Conservation (phyloP, 106 monocot genomes). For the Hemerocallis citrina region DNA sequence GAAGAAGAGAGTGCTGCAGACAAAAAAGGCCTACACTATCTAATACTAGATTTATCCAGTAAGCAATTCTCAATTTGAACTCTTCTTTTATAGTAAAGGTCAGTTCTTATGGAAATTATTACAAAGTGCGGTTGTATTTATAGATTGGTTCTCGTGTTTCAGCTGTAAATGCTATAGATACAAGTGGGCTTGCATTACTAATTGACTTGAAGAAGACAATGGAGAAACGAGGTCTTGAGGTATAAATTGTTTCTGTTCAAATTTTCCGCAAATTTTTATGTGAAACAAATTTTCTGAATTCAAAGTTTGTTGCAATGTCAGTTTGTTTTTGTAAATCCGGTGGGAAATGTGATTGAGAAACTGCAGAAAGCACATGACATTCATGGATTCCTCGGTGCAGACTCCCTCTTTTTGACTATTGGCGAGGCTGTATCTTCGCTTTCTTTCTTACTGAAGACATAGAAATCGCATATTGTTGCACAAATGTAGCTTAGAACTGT, state of each 20-base stretch:
- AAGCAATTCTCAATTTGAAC: no score
- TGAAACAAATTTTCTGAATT: not conserved
- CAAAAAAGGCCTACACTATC: slow-evolving; percentile 6
- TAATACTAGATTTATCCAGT: no score
- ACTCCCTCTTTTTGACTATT: slow-evolving; percentile 38
- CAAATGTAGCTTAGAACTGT: no score
- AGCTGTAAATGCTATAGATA: slow-evolving; percentile 43
- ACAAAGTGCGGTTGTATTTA: no score
- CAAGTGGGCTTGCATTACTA: slow-evolving; percentile 37
- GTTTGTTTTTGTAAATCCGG: slow-evolving; percentile 45
- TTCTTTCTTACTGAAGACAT: slow-evolving; percentile 21
- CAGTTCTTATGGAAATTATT: no score
- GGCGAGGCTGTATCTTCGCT: slow-evolving; percentile 28
- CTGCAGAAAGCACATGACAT: slow-evolving; percentile 36
- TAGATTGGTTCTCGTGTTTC: not conserved
- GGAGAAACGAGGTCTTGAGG: slow-evolving; percentile 31
- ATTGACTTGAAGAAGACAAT: slow-evolving; percentile 36
- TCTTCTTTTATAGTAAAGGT: no score
- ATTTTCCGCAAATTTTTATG: no score
- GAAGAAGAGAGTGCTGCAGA: slow-evolving; percentile 40
- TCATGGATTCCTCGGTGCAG: slow-evolving; percentile 22
- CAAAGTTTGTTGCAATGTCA: slow-evolving; percentile 2
- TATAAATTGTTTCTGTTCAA: not conserved
- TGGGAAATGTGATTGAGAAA: slow-evolving; percentile 54
- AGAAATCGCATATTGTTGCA: no score